A percentile compares a stretch with the other conserved stretches of the same genome.
Evolutionary conservation across 495 filamentous ascomycete genomes (phyloP).

Genomic region (Aspergillus panamensis): DNA sequence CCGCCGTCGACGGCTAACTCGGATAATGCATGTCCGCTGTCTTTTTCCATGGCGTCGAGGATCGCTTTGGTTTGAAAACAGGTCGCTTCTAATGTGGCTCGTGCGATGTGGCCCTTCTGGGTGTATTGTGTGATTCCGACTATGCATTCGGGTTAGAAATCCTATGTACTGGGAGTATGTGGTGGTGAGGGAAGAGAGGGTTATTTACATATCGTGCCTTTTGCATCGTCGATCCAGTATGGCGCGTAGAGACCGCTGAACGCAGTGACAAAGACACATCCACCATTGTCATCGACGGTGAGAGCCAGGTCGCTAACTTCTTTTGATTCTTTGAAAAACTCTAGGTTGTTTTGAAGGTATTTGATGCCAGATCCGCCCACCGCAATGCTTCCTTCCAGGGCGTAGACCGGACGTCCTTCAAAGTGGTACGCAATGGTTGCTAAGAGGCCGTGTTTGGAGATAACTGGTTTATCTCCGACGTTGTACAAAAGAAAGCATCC

Average conservation of each 20-base stretch:
- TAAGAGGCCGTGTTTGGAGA: conserved; percentile 85
- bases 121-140: conserved; percentile 94
- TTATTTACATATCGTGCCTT: conserved; percentile 76
- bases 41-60: conserved; percentile 89
- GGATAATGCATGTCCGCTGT: conserved; percentile 75
- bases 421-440: conserved; percentile 81
- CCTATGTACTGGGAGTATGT: background rate
- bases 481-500: conserved; percentile 96
- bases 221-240: conserved; percentile 96
- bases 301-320: conserved; percentile 78
- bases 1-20: conserved; percentile 89
- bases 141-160: conserved; percentile 15
- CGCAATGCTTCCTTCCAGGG: conserved; percentile 88
- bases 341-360: conserved; percentile 84
- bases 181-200: conserved; percentile 10
- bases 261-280: conserved; percentile 91
- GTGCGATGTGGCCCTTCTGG: conserved; percentile 83
- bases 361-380: conserved; percentile 90
- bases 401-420: conserved; percentile 75
- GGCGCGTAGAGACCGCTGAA: conserved; percentile 95
- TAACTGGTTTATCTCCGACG: conserved; percentile 82
- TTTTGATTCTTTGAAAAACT: conserved; percentile 67
- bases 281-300: conserved; percentile 81
- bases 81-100: conserved; percentile 89
- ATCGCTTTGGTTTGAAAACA: conserved; percentile 97